phyloP scores from a whole-genome alignment of 2,329 filamentous ascomycete genomes.

The Fusarium coffeatum region DNA sequence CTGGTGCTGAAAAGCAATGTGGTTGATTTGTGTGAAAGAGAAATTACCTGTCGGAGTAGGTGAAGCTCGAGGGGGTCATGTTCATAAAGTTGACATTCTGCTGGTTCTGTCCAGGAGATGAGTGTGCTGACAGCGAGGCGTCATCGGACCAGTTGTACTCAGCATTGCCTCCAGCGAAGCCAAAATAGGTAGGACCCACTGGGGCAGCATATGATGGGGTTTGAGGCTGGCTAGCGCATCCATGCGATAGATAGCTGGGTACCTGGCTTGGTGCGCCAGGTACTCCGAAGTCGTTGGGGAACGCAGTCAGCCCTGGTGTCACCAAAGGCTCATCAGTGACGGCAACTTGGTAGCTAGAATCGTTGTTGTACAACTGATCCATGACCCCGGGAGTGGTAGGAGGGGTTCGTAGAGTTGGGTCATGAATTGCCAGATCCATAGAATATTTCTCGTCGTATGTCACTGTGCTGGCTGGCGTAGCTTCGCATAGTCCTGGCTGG shows the following conservation, averaged over 20 bases:
- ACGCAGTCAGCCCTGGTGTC: conserved; percentile 59
- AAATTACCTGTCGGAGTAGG: conserved; percentile 38
- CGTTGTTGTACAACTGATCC: conserved; percentile 55
- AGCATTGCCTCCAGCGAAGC: conserved; percentile 53
- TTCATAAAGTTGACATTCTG: conserved; percentile 52
- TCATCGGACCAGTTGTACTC: conserved; percentile 66
- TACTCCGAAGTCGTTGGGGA: conserved; percentile 61
- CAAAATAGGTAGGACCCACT: conserved; percentile 58
- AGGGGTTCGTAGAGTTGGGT: conserved; percentile 63
- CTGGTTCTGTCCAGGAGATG: conserved; percentile 50
- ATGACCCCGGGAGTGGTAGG: conserved; percentile 64
- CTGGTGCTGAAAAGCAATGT: conserved; percentile 1
- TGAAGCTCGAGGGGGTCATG: conserved; percentile 50
- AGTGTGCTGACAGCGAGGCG: conserved; percentile 52
- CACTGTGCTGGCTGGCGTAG: conserved; percentile 51
- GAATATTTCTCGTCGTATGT: conserved; percentile 49
- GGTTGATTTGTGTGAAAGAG: neutral
- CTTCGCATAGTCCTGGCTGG: conserved; percentile 55
- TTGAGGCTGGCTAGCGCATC: conserved; percentile 58
- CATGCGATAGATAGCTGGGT: conserved; percentile 59
- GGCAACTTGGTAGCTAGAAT: conserved; percentile 54
- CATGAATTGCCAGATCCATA: conserved; percentile 50
- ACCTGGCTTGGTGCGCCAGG: conserved; percentile 54
- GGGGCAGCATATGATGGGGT: conserved; percentile 60
- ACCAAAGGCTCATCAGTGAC: conserved; percentile 62